A percentile compares a stretch with the other conserved stretches of the same genome.
Evolutionary conservation across 2,329 filamentous ascomycete species (phyloP).

Genomic region (Aschersonia sp.): DNA sequence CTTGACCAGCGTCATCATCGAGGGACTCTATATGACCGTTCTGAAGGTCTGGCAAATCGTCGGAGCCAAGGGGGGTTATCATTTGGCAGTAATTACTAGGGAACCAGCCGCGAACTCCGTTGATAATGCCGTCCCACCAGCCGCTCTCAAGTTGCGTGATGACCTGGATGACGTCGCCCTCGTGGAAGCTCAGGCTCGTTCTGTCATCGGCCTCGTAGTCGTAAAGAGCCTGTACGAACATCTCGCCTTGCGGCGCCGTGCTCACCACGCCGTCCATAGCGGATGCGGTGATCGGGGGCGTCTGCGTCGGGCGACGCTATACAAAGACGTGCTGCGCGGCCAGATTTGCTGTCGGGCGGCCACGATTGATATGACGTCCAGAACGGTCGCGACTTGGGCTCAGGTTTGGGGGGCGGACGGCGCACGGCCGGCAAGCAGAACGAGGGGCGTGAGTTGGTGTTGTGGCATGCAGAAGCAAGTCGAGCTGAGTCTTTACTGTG

Average conservation of each 20-base stretch:
- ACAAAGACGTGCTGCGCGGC: not conserved
- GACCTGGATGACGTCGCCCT: slow-evolving; percentile 95
- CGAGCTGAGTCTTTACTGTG: slow-evolving; percentile 8
- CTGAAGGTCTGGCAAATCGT: slow-evolving; percentile 53
- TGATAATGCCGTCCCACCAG: slow-evolving; percentile 99
- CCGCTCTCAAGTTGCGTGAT: slow-evolving; percentile 96
- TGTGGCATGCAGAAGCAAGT: not conserved
- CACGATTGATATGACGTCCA: not conserved
- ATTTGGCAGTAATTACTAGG: slow-evolving; percentile 97
- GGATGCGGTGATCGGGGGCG: slow-evolving; percentile 1
- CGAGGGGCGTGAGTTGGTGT: slow-evolving; percentile 1
- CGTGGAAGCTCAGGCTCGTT: slow-evolving; percentile 90
- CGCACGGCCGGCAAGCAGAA: not conserved
- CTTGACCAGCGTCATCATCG: slow-evolving; percentile 49
- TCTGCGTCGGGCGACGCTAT: not conserved
- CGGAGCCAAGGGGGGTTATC: slow-evolving; percentile 48
- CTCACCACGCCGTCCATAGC: slow-evolving; percentile 48
- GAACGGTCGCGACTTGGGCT: not conserved
- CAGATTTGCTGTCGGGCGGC: not conserved
- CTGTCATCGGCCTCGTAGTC: slow-evolving; percentile 97
- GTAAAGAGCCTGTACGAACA: slow-evolving; percentile 93
- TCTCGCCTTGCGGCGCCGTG: slow-evolving; percentile 47
- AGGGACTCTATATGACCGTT: slow-evolving; percentile 38
- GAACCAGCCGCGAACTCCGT: slow-evolving; percentile 95
- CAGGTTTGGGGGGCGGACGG: not conserved